phyloP scores from a whole-genome alignment of 805 yeast genomes.

The Ogataea allantospora region DNA sequence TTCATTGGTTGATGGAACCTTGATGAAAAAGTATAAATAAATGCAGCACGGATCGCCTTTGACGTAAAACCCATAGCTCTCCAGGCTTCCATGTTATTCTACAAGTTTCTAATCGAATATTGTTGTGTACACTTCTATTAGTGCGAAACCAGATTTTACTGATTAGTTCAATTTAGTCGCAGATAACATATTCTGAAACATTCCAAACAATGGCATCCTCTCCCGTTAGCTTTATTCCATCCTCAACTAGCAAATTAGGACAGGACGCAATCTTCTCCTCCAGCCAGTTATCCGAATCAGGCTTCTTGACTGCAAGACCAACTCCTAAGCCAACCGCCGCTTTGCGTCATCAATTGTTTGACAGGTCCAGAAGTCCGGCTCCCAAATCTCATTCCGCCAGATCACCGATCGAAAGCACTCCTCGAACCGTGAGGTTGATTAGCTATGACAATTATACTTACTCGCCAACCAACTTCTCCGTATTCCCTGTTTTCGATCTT shows the following conservation, averaged over 20 bases:
- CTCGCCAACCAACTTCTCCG: constrained; percentile 23
- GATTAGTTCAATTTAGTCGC: neutral
- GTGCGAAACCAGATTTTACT: constrained; percentile 7
- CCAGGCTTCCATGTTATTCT: constrained; percentile 11
- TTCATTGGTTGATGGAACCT: constrained; percentile 8
- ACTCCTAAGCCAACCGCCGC: neutral
- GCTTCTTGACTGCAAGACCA: neutral
- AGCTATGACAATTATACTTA: constrained; percentile 19
- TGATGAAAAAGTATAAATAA: constrained; percentile 11
- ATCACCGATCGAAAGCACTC: constrained; percentile 18
- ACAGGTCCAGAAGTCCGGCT: constrained; percentile 5
- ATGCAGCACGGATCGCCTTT: constrained; percentile 4
- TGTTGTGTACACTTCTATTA: constrained; percentile 5
- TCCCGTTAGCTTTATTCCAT: constrained; percentile 10
- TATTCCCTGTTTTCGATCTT: constrained; percentile 22
- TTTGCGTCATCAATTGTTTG: constrained; percentile 8
- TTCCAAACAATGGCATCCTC: constrained; percentile 15
- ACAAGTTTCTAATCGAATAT: constrained; percentile 4
- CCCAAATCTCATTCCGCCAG: constrained; percentile 4
- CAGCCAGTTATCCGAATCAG: constrained; percentile 10
- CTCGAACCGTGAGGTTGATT: constrained; percentile 22
- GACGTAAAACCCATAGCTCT: constrained; percentile 3
- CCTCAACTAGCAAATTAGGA: constrained; percentile 5
- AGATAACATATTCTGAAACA: constrained; percentile 7
- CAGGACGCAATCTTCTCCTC: constrained; percentile 4